These are phyloP conservation scores for Entomortierella parvispora DNA, from an alignment of 192 early-diverging fungal genomes.

Conservation along the genomic window DNA sequence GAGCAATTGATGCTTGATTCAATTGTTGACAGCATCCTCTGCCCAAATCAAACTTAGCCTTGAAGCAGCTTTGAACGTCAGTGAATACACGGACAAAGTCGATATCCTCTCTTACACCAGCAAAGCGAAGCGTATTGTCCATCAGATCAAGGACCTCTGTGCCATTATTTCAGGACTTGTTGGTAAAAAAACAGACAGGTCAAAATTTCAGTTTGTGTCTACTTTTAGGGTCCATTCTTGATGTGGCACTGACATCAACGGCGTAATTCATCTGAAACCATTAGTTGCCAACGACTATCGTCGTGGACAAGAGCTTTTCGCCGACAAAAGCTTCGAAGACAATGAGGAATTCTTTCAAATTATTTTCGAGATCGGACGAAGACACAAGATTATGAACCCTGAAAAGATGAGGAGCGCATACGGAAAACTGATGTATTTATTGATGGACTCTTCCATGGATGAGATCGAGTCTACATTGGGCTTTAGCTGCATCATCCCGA, in stretches of 20 bases:
- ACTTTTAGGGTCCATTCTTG: not conserved
- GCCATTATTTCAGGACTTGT: conserved; percentile 91
- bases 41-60: conserved; percentile 54
- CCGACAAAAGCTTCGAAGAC: conserved; percentile 70
- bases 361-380: conserved; percentile 75
- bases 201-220: conserved; percentile 27
- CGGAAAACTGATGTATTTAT: conserved; percentile 95
- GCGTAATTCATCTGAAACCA: too few relatives aligned
- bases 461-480: conserved; percentile 83
- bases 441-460: conserved; percentile 76
- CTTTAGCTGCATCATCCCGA: conserved; percentile 83
- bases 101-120: conserved; percentile 77
- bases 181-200: conserved; percentile 54
- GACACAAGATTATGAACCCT: conserved; percentile 93
- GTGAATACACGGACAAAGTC: conserved; percentile 69
- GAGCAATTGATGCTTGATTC: too few relatives aligned
- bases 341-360: conserved; percentile 84
- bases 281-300: conserved; percentile 80
- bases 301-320: conserved; percentile 82
- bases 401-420: conserved; percentile 97
- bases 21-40: too few relatives aligned
- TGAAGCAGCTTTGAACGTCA: conserved; percentile 90
- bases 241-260: too few relatives aligned
- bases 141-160: conserved; percentile 96
- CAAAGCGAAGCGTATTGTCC: conserved; percentile 90